These are phyloP conservation scores for Calocybe indica DNA, from an alignment of 768 basidiomycete species.

Conservation along the genomic window DNA sequence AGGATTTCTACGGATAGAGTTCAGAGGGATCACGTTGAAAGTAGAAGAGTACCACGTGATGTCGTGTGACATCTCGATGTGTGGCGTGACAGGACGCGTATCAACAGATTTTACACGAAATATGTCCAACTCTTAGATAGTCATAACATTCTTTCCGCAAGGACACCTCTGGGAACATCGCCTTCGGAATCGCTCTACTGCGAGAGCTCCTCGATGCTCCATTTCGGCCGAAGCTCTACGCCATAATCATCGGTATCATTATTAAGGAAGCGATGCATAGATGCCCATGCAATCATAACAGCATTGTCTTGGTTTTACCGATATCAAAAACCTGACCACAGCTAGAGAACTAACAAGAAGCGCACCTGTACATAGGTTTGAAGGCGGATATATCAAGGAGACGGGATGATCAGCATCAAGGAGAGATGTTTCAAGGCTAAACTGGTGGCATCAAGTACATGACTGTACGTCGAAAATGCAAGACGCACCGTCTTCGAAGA, in stretches of 20 bases:
- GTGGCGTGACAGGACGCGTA: constrained; percentile 8
- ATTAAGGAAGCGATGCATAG: constrained; percentile 71
- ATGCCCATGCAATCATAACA: constrained; percentile 94
- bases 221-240: constrained; percentile 60
- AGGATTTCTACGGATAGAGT: not conserved
- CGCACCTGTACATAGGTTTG: constrained; percentile 75
- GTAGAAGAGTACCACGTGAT: not conserved
- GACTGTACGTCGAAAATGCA: not conserved
- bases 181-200: not conserved
- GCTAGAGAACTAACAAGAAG: not conserved
- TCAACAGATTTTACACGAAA: not conserved
- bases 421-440: constrained; percentile 25
- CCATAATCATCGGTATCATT: constrained; percentile 57
- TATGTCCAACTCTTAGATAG: not conserved
- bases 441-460: not conserved
- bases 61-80: constrained; percentile 1
- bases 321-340: not conserved
- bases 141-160: not conserved
- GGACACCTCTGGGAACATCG: not conserved
- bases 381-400: constrained; percentile 67
- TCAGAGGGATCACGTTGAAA: not conserved
- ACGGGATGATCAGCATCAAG: constrained; percentile 25
- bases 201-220: constrained; percentile 64
- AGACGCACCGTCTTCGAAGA: constrained; percentile 55
- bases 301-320: constrained; percentile 68